Base-by-base conservation (phyloP, 306 rosid species). In the Pueraria montana region DNA sequence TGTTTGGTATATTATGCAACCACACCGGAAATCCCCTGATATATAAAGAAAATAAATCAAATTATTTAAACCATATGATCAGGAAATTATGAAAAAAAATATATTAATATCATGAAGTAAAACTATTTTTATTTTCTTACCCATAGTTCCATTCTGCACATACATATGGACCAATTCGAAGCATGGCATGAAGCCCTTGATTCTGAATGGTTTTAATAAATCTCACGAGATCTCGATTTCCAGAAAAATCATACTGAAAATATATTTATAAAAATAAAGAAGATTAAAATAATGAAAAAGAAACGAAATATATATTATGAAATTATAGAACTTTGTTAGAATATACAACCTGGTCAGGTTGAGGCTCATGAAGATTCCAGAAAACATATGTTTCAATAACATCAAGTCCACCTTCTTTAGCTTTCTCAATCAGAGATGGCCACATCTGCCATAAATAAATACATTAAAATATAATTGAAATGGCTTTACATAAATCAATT, bases 141-240 rank as follows among this genome's bases (percentile, higher is more conserved):
- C 93, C 93, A 4, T 83, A 90, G 63, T 87, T 85, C 92, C 89
- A 89, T 55, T 89, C 92, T 0, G 85, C 90, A 63, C 92, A 87
- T 0, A 83, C 81, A 13, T 89, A 87, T n/a, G 92, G 92, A 21
- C 92, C 89, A 73, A 89, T 89, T 16, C 91, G 75, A 45, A 89
- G 91, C 76, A 85, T 59, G 27, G 74, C 86, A 66, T 75, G 20
- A 0, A 84, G 85, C 0, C 88, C 87, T 55, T 59, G 75, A 3
- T 53, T 3, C 43, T 81, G 82, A 18, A 85, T 63, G 6, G 86
- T 74, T 59, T 82, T 71, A 40, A 90, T 82, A 38, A 90, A 90
- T 5, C 56, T 67, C 24, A 79, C 83, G 0, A 79, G 76, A 50
- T 67, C 83, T 0, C 36, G 13, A 67, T 68, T 88, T 30, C 84